Evolutionary conservation across 2,329 filamentous ascomycete genomes (phyloP).

Genomic region (Aureobasidium melanogenum): DNA sequence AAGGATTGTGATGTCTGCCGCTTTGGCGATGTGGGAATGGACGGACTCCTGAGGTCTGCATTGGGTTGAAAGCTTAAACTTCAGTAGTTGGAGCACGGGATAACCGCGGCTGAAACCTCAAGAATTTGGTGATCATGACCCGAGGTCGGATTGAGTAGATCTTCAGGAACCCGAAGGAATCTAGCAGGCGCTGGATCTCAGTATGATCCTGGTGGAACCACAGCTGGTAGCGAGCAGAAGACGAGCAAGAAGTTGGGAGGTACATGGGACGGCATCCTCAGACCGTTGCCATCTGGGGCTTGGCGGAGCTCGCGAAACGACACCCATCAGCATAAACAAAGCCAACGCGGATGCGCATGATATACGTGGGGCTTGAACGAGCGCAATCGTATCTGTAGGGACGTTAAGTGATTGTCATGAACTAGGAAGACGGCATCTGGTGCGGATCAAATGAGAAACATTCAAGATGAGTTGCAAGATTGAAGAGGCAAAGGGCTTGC

Average conservation of each 20-base stretch:
- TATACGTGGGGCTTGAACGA: neutral
- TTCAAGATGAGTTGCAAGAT: neutral
- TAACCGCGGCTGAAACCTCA: neutral
- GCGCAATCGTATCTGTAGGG: neutral
- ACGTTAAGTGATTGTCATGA: neutral
- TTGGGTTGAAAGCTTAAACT: neutral
- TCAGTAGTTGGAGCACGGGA: neutral
- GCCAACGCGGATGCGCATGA: neutral
- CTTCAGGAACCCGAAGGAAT: neutral
- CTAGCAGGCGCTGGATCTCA: neutral
- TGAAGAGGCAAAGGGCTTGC: neutral
- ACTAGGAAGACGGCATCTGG: neutral
- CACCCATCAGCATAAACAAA: neutral
- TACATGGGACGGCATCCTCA: neutral
- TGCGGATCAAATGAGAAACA: neutral
- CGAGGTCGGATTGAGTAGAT: neutral
- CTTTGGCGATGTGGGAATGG: neutral
- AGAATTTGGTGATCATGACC: neutral
- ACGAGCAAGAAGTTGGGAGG: neutral
- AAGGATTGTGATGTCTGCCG: neutral
- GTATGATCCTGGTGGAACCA: neutral
- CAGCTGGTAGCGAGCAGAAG: neutral
- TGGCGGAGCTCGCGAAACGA: neutral
- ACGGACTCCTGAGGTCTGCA: slow-evolving; percentile 8
- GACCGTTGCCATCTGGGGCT: neutral